These are phyloP conservation scores for Phytophthora ohioensis DNA, from an alignment of 352 stramenopile species.

Conservation along the genomic window DNA sequence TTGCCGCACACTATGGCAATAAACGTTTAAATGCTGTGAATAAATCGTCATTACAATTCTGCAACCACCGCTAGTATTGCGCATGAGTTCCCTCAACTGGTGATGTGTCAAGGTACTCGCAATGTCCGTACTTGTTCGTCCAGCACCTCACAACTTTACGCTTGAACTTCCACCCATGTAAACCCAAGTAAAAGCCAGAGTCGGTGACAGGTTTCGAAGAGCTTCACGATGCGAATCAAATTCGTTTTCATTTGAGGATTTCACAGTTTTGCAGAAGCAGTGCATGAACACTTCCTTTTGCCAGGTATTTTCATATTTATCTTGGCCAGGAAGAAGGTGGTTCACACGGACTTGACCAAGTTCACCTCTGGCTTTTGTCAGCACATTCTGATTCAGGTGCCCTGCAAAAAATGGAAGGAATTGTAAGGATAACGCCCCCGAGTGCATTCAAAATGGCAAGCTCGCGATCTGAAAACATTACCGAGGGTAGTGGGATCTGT, in stretches of 20 bases:
- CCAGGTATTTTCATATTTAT: not conserved
- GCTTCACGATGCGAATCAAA: not conserved
- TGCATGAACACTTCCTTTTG: not conserved
- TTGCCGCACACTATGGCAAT: not conserved
- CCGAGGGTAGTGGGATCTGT: not conserved
- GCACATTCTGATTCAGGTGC: not conserved
- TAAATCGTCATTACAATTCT: not conserved
- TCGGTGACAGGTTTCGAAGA: too few relatives aligned
- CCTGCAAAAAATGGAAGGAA: not conserved
- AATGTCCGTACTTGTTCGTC: not conserved
- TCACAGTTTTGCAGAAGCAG: not conserved
- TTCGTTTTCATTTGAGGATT: not conserved
- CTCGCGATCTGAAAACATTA: not conserved
- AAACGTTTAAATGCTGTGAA: not conserved
- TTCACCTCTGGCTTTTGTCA: not conserved
- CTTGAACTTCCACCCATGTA: not conserved
- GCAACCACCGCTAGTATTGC: not conserved
- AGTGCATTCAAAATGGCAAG: not conserved
- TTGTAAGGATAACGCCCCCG: not conserved
- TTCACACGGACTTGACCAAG: not conserved
- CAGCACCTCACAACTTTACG: not conserved
- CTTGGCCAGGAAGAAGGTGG: not conserved
- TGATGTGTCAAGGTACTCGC: not conserved
- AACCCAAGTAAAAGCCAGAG: not conserved
- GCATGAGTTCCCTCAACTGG: not conserved